These are phyloP conservation scores for Austroboletus rostrupii DNA, from an alignment of 1,284 basidiomycete genomes.

Conservation along the genomic window DNA sequence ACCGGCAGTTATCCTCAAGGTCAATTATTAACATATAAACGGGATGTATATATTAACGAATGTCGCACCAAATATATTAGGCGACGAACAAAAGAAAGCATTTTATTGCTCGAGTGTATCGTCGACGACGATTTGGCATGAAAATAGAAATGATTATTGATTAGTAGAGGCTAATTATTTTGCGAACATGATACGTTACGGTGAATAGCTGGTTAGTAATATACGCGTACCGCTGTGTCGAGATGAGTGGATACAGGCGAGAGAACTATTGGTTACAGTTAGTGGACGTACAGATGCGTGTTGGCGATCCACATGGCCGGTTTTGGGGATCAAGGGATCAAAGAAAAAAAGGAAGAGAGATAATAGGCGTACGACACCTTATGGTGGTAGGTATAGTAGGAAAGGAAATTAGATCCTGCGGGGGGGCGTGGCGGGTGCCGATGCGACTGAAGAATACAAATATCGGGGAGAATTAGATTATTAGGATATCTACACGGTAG, in stretches of 20 bases:
- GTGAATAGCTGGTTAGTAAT: too few relatives aligned
- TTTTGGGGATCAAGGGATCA: not conserved
- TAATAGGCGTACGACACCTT: not conserved
- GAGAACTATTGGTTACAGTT: constrained; percentile 25
- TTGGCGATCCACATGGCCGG: not conserved
- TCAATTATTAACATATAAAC: too few relatives aligned
- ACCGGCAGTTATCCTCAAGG: too few relatives aligned
- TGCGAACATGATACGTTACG: too few relatives aligned
- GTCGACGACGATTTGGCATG: too few relatives aligned
- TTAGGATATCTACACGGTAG: constrained; percentile 3
- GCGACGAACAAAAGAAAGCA: too few relatives aligned
- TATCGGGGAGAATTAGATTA: not conserved
- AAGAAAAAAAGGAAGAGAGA: not conserved
- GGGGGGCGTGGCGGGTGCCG: not conserved
- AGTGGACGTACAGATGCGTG: not conserved
- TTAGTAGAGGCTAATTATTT: too few relatives aligned
- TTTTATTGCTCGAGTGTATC: too few relatives aligned
- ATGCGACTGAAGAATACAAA: not conserved
- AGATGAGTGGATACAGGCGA: constrained; percentile 5
- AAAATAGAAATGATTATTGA: too few relatives aligned
- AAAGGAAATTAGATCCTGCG: not conserved
- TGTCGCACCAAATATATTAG: too few relatives aligned
- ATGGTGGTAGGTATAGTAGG: not conserved
- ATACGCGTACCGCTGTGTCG: too few relatives aligned
- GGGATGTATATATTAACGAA: too few relatives aligned